Base-by-base conservation (phyloP, 345 rosid genomes). In the Anacardium occidentale region DNA sequence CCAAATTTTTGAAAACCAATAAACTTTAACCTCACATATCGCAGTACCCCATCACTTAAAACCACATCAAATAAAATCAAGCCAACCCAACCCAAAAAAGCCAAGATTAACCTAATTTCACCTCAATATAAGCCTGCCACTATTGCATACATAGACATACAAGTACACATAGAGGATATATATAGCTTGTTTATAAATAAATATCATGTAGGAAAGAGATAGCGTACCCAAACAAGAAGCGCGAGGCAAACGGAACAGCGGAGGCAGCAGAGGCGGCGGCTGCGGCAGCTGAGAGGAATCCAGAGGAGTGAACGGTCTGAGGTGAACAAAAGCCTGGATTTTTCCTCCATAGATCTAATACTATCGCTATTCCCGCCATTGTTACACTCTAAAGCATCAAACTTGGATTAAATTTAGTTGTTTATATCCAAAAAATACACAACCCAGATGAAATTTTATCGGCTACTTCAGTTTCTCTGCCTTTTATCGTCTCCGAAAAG, bases 291-390 rank as follows among this genome's bases (percentile, higher is more conserved):
- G 91, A 85, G 77, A 88, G 83, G 24, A 84, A 75, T 3, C 86
- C 85, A 53, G 86, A 72, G 32, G 89, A 81, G 85, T 87, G 88
- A n/a, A 84, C 57, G 54, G 77, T 62, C 24, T 85, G 88, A 74
- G 90, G 53, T 64, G 90, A 66, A 68, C 44, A 66, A 71, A 78
- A 79, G 81, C 67, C 71, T 34, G 87, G 89, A 75, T 87, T 87
- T 81, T 85, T 92, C 90, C 84, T 78, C 62, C 86, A 74, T 57
- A 92, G 90, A 88, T 95, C 99, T 70, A 90, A 79, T 37, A 89
- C 72, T 75, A 92, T 62, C 12, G 96, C 88, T 74, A 91, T 82
- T 76, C 98, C 98, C 79, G 90, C 91, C 99, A 95, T 95, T 71
- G 78, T 72, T 71, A 34, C 13, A 63, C 74, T 34, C 67, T 69